Evolutionary conservation across 352 stramenopile genomes (phyloP).

Genomic region (Pythium apleroticum): DNA sequence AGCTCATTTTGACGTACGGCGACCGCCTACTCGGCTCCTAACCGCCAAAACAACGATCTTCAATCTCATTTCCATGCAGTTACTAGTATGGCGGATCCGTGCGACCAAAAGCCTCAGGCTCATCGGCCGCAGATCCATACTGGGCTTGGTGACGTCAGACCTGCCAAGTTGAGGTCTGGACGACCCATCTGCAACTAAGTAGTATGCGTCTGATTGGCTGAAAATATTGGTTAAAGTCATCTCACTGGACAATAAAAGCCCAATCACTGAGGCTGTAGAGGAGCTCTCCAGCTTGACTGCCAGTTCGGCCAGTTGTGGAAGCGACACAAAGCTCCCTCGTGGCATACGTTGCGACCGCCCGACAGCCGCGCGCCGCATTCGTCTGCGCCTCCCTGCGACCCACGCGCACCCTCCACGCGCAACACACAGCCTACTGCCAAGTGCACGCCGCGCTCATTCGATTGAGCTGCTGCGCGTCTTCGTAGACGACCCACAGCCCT

Average conservation of each 20-base stretch:
- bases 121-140: no score
- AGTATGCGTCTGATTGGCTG: no score
- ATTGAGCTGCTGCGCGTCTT: neutral
- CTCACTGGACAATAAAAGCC: neutral
- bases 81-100: no score
- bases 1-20: constrained; percentile 73
- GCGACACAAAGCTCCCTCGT: constrained; percentile 17
- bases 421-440: neutral
- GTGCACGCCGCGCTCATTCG: neutral
- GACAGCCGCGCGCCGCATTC: constrained; percentile 1
- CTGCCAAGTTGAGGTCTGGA: no score
- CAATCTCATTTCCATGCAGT: no score
- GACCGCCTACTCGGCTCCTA: constrained; percentile 50
- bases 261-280: constrained; percentile 1
- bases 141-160: no score
- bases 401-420: neutral
- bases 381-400: neutral
- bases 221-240: no score
- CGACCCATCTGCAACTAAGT: no score
- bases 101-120: no score
- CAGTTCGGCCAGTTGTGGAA: constrained; percentile 27
- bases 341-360: constrained; percentile 19
- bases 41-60: neutral
- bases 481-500: neutral
- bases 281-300: constrained; percentile 20